A percentile compares a stretch with the other conserved stretches of the same genome.
Conservation (phyloP, 2,329 filamentous ascomycete species). For the Coniochaeta prunicola region DNA sequence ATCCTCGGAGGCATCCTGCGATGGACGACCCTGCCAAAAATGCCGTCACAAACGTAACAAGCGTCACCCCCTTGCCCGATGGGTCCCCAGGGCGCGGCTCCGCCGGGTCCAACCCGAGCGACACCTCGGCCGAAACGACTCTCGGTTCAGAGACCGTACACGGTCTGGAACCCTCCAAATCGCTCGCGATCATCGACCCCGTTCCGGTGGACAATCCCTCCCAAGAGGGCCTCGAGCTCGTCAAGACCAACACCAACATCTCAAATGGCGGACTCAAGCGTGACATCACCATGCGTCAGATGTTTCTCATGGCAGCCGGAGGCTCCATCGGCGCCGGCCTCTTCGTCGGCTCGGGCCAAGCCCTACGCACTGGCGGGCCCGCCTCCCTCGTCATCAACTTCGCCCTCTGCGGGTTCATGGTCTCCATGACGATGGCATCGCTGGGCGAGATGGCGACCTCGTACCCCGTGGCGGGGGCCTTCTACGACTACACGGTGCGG, state of each 20-base stretch:
- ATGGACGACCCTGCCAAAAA: neutral
- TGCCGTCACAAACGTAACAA: neutral
- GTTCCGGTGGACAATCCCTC: neutral
- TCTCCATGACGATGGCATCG: constrained; percentile 22
- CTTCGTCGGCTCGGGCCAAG: constrained; percentile 23
- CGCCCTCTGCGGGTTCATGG: constrained; percentile 21
- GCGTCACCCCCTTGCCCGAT: neutral
- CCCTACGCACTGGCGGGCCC: constrained; percentile 22
- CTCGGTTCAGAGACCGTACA: neutral
- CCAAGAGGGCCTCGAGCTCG: neutral
- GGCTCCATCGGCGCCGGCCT: constrained; percentile 29
- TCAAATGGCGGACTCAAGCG: constrained; percentile 10
- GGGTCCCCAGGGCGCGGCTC: neutral
- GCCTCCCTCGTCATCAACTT: constrained; percentile 23
- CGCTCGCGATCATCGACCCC: neutral
- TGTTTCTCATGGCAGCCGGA: constrained; percentile 26
- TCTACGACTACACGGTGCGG: constrained; percentile 29
- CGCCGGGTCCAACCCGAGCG: neutral
- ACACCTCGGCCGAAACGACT: neutral
- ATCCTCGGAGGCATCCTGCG: neutral
- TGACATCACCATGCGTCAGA: constrained; percentile 25
- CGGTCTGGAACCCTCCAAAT: neutral
- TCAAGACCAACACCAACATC: neutral
- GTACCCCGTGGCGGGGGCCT: constrained; percentile 27
- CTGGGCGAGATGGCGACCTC: constrained; percentile 22